These are phyloP conservation scores for Aspergillus baeticus DNA, from an alignment of 495 filamentous ascomycete species.

Conservation along the genomic window DNA sequence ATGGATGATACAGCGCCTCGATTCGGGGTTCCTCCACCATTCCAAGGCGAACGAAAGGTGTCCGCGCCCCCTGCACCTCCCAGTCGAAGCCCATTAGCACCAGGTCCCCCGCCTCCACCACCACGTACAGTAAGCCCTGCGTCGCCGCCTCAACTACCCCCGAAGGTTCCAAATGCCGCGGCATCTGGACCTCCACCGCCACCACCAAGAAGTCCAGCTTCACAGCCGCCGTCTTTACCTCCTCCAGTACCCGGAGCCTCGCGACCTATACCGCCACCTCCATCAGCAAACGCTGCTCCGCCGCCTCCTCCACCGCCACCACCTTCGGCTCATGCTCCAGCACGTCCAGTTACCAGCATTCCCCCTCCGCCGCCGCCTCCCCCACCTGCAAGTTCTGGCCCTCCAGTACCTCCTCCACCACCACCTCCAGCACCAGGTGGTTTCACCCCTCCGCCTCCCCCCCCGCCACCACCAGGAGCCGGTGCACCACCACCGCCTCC, in stretches of 20 bases:
- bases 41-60: conserved; percentile 64
- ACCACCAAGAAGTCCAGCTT: conserved; percentile 49
- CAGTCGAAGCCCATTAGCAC: conserved; percentile 54
- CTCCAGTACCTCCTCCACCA: conserved; percentile 7
- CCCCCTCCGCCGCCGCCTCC: conserved; percentile 39
- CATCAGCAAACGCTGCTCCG: conserved; percentile 24
- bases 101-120: conserved; percentile 65
- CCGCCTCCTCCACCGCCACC: conserved; percentile 35
- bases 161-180: conserved; percentile 58
- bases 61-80: conserved; percentile 74
- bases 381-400: conserved; percentile 7
- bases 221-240: conserved; percentile 46
- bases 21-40: conserved; percentile 82
- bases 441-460: conserved; percentile 27
- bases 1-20: conserved; percentile 64
- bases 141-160: conserved; percentile 65
- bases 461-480: conserved; percentile 60
- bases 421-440: conserved; percentile 33
- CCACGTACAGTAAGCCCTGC: conserved; percentile 59
- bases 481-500: conserved; percentile 36
- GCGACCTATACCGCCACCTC: conserved; percentile 33
- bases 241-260: conserved; percentile 42
- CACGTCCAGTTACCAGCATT: conserved; percentile 19
- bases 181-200: conserved; percentile 57
- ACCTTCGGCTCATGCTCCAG: conserved; percentile 40